A percentile compares a stretch with the other conserved stretches of the same genome.
phyloP scores from a whole-genome alignment of 148 eudicot genomes.

The Rhododendron ferrugineum region DNA sequence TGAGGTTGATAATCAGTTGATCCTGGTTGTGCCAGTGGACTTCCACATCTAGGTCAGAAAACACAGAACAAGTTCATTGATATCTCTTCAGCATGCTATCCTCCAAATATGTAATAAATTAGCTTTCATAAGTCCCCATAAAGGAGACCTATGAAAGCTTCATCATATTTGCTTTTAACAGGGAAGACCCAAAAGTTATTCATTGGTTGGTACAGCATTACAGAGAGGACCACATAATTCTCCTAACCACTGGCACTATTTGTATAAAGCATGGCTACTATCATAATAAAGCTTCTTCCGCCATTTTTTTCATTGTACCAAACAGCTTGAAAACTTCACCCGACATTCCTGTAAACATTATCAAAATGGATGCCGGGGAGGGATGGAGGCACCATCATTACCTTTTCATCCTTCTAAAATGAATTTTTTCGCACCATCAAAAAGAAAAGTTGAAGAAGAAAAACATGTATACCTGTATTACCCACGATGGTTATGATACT shows the following conservation, averaged over 20 bases:
- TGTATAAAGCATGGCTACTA: neutral
- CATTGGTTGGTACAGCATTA: neutral
- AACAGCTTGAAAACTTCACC: neutral
- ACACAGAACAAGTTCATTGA: slow-evolving; percentile 3
- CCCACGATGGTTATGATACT: slow-evolving; percentile 59
- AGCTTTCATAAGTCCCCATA: neutral
- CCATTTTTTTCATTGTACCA: neutral
- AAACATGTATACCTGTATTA: slow-evolving; percentile 50
- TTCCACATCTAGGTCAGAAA: slow-evolving; percentile 40
- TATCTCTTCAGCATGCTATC: neutral
- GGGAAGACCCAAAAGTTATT: neutral
- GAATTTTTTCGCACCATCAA: neutral
- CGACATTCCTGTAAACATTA: neutral
- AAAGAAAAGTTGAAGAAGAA: neutral
- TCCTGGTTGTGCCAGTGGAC: slow-evolving; percentile 53
- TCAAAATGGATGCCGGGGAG: neutral
- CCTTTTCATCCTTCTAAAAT: neutral
- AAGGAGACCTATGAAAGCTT: neutral
- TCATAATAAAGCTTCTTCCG: neutral
- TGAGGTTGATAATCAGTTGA: slow-evolving; percentile 32
- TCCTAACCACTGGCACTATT: neutral
- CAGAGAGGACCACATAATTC: neutral
- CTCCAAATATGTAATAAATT: neutral
- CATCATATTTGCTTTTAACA: neutral
- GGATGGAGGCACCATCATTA: neutral